Evolutionary conservation across 176 grass and related monocot genomes (phyloP).

Genomic region (Cocos nucifera): DNA sequence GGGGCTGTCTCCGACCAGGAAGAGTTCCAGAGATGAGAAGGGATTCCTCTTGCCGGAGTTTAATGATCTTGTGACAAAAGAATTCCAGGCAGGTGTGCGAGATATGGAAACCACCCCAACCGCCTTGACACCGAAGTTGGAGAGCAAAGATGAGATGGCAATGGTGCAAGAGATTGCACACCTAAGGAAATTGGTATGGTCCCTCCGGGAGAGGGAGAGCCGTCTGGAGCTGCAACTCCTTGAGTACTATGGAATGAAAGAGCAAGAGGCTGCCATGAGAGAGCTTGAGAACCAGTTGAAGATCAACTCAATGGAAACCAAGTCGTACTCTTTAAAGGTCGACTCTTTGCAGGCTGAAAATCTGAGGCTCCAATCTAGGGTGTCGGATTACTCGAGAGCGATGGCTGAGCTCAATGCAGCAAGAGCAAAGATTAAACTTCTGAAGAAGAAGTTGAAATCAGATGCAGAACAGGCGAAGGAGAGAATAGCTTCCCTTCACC

Average conservation of each 20-base stretch:
- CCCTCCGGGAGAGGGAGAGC: constrained; percentile 71
- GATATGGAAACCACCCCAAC: constrained; percentile 16
- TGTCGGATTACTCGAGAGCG: constrained; percentile 38
- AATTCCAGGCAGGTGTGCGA: constrained; percentile 30
- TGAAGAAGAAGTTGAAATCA: constrained; percentile 41
- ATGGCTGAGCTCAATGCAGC: constrained; percentile 46
- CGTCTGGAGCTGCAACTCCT: constrained; percentile 59
- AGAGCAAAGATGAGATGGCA: constrained; percentile 27
- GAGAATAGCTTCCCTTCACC: constrained; percentile 40
- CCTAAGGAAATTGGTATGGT: constrained; percentile 68
- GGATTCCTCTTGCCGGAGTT: constrained; percentile 70
- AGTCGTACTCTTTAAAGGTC: constrained; percentile 69
- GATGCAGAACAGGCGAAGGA: constrained; percentile 51
- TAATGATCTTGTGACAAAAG: constrained; percentile 54
- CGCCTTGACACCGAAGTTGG: constrained; percentile 10
- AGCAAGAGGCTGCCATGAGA: constrained; percentile 50
- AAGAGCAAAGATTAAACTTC: constrained; percentile 45
- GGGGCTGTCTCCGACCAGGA: constrained; percentile 40
- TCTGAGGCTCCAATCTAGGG: constrained; percentile 39
- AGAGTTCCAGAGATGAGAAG: constrained; percentile 48
- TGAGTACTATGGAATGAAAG: constrained; percentile 56
- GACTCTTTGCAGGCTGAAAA: constrained; percentile 78
- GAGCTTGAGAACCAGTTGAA: constrained; percentile 83
- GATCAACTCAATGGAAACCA: constrained; percentile 62
- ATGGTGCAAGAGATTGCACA: constrained; percentile 56